These are phyloP conservation scores for Aspergillus homomorphus DNA, from an alignment of 495 filamentous ascomycete species.

Conservation along the genomic window DNA sequence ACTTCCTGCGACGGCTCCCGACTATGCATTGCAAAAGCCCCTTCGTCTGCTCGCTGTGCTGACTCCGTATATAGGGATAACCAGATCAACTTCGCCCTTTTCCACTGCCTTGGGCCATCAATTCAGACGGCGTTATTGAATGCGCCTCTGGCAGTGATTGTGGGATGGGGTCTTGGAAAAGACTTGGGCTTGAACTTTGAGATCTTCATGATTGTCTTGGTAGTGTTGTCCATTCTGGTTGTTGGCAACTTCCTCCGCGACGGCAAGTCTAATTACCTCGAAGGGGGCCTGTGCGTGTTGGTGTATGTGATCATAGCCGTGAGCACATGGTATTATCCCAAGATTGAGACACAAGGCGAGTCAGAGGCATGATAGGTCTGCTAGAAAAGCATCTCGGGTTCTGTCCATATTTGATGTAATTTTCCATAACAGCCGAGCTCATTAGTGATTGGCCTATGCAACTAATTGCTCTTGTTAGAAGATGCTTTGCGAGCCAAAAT, in stretches of 20 bases:
- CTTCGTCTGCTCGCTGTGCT: background rate
- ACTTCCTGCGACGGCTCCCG: background rate
- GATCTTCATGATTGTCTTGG: conserved; percentile 79
- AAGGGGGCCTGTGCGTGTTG: conserved; percentile 70
- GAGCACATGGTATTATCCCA: conserved; percentile 50
- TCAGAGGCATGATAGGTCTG: background rate
- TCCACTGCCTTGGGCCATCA: conserved; percentile 82
- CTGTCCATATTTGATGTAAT: background rate
- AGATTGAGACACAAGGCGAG: conserved; percentile 19
- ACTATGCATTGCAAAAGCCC: background rate
- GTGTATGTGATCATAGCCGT: conserved; percentile 56
- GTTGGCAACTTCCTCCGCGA: conserved; percentile 79
- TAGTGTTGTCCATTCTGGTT: conserved; percentile 84
- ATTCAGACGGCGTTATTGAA: conserved; percentile 92
- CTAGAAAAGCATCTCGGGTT: background rate
- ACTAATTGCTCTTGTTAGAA: too few species aligned
- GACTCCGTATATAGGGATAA: conserved; percentile 35
- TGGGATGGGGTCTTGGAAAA: conserved; percentile 75
- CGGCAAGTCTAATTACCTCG: conserved; percentile 76
- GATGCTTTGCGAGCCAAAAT: too few species aligned
- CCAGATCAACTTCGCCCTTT: conserved; percentile 78
- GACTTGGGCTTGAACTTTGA: conserved; percentile 82
- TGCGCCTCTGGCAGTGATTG: conserved; percentile 75
- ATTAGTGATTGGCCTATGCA: background rate
- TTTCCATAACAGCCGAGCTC: background rate